phyloP scores from a whole-genome alignment of 495 filamentous ascomycete species.

The Tuber indicum region DNA sequence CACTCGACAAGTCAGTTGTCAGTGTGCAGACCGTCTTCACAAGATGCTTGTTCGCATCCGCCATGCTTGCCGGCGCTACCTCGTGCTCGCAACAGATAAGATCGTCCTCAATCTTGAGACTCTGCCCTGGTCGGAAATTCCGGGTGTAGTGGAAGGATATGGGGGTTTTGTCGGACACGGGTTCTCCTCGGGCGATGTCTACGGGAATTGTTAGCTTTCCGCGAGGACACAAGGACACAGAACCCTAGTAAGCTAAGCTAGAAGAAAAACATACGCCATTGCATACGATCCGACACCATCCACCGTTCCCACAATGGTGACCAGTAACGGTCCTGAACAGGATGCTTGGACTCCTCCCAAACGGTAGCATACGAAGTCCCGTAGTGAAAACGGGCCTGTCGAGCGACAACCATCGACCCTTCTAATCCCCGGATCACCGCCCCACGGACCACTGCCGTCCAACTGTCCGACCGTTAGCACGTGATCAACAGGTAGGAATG shows the following conservation, averaged over 20 bases:
- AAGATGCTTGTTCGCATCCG: slow-evolving; percentile 41
- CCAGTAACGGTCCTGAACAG: slow-evolving; percentile 64
- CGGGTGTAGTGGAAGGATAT: slow-evolving; percentile 73
- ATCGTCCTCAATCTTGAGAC: slow-evolving; percentile 63
- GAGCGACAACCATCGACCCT: slow-evolving; percentile 61
- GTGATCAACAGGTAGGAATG: not conserved
- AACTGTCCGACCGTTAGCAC: slow-evolving; percentile 36
- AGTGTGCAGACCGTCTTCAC: slow-evolving; percentile 66
- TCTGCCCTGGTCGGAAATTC: slow-evolving; percentile 64
- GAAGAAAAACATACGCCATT: slow-evolving; percentile 59
- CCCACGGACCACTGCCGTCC: slow-evolving; percentile 66
- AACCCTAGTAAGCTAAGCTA: not conserved
- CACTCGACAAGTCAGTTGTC: slow-evolving; percentile 64
- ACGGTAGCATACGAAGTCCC: slow-evolving; percentile 72
- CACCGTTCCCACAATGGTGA: slow-evolving; percentile 68
- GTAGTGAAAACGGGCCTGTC: slow-evolving; percentile 65
- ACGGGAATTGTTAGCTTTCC: slow-evolving; percentile 5
- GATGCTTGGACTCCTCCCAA: slow-evolving; percentile 64
- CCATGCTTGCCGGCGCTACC: slow-evolving; percentile 54
- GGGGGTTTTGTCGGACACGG: slow-evolving; percentile 59
- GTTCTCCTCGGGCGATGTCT: slow-evolving; percentile 51
- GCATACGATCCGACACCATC: slow-evolving; percentile 75
- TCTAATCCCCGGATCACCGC: slow-evolving; percentile 64
- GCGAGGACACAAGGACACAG: not conserved
- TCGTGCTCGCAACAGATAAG: slow-evolving; percentile 64